phyloP scores from a whole-genome alignment of 2,329 filamentous ascomycete species.

The Cladophialophora exuberans region DNA sequence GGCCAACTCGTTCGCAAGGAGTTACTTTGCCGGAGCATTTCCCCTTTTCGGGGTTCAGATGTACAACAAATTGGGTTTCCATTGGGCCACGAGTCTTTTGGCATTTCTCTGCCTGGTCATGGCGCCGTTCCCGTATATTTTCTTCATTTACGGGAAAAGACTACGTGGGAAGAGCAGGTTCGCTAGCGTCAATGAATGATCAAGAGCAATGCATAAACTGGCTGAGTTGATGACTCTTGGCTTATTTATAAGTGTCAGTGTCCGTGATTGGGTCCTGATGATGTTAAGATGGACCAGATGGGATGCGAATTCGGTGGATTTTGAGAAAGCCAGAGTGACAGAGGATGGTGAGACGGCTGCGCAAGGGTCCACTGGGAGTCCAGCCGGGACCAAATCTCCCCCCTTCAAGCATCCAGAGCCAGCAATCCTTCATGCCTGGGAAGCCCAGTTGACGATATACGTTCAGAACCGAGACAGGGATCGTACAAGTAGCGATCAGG shows the following conservation, averaged over 20 bases:
- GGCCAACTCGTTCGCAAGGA: slow-evolving; percentile 79
- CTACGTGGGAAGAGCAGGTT: slow-evolving; percentile 52
- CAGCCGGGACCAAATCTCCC: no score
- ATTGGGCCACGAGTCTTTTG: slow-evolving; percentile 46
- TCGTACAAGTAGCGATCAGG: neutral
- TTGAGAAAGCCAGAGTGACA: no score
- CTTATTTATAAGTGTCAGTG: neutral
- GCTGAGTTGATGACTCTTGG: neutral
- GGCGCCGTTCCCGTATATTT: slow-evolving; percentile 55
- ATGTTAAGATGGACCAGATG: neutral
- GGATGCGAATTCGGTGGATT: no score
- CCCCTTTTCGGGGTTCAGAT: slow-evolving; percentile 38
- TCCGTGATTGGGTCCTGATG: neutral
- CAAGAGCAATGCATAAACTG: neutral
- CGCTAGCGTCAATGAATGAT: slow-evolving; percentile 21
- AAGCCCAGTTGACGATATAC: neutral
- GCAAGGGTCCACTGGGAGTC: no score
- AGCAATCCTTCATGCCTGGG: no score
- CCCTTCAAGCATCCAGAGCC: no score
- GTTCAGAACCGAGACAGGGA: neutral
- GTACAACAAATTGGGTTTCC: slow-evolving; percentile 43
- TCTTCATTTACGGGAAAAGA: slow-evolving; percentile 53
- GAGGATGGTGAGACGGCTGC: no score
- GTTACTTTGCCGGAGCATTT: slow-evolving; percentile 76
- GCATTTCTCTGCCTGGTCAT: slow-evolving; percentile 45